Evolutionary conservation across 1,139 yeast genomes (phyloP).

Genomic region (Yamadazyma jaroonii): DNA sequence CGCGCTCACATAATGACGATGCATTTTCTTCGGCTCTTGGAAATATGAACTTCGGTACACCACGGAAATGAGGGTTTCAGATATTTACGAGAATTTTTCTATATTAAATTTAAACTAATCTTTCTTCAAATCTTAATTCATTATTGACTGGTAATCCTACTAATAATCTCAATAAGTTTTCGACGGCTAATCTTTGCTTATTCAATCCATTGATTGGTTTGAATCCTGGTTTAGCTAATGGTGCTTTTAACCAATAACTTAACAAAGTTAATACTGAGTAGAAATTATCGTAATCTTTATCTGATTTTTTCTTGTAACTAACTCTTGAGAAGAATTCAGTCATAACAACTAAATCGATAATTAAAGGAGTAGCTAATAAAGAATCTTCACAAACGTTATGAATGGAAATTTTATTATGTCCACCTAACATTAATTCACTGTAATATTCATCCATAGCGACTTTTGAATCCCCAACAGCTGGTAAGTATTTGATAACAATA

Average conservation of each 20-base stretch:
- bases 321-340: conserved; percentile 89
- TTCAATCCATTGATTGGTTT: conserved; percentile 91
- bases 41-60: not conserved
- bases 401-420: conserved; percentile 89
- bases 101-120: conserved; percentile 37
- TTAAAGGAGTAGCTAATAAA: conserved; percentile 88
- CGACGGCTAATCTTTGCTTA: conserved; percentile 91
- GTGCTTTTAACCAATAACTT: conserved; percentile 97
- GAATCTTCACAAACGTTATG: conserved; percentile 98
- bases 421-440: conserved; percentile 95
- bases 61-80: not conserved
- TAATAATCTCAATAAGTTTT: conserved; percentile 83
- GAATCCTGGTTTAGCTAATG: conserved; percentile 86
- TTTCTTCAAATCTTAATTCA: conserved; percentile 93
- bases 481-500: conserved; percentile 90
- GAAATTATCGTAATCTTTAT: conserved; percentile 56
- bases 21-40: not conserved
- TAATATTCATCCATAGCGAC: conserved; percentile 99
- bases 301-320: conserved; percentile 57
- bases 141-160: conserved; percentile 89
- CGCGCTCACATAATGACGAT: too few species aligned
- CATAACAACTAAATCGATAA: conserved; percentile 86
- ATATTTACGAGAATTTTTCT: not conserved
- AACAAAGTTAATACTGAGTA: conserved; percentile 85
- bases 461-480: conserved; percentile 94